Evolutionary conservation across 2,329 filamentous ascomycete species (phyloP), one percentile per base, ranked within the genome.

Genomic region (Pestalotiopsis sp.): DNA sequence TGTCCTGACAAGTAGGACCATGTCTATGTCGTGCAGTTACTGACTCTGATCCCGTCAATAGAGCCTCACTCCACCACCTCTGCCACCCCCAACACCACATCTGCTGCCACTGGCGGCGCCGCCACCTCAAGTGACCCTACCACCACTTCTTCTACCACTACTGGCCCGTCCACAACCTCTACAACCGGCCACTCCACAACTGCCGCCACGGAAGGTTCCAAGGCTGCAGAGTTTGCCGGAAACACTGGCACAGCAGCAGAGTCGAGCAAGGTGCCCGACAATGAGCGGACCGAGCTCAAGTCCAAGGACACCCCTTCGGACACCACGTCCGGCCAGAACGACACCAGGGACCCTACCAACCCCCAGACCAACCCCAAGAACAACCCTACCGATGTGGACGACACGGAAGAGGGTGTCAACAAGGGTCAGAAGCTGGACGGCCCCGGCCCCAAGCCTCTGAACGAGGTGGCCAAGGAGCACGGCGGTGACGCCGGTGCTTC

Each of bases 371-470:
- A 82, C 68, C 76, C 76, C 62, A 74, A 76, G 65, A 74, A 75
- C 49, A 76, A 80, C n/a, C 76, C 78, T 39, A 76, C 79, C 27
- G 79, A 83, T 27, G 78, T 81, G 57, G 78, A 81, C 69, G 74
- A 81, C 70, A 71, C 74, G 2, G 74, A 72, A 14, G 76, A 74
- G 13, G 78, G 76, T 1, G 68, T 77, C 6, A 79, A 80, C 70
- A 75, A 77, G 69, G 72, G 74, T 12, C 76, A 77, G 66, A 79
- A 81, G 66, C 69, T 82, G 17, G 78, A 82, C 12, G 82, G 81
- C 3, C 79, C 84, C 1, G 84, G 83, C 0, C 84, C 84, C 11
- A 80, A 79, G 67, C 82, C 83, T 1, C 55, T 87, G 2, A 80
- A 71, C 1, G 75, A 75, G 36, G 70, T 78, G 20, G 77, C 75